Evolutionary conservation across 164 flowering plant species (phyloP).

Genomic region (Liquidambar formosana): DNA sequence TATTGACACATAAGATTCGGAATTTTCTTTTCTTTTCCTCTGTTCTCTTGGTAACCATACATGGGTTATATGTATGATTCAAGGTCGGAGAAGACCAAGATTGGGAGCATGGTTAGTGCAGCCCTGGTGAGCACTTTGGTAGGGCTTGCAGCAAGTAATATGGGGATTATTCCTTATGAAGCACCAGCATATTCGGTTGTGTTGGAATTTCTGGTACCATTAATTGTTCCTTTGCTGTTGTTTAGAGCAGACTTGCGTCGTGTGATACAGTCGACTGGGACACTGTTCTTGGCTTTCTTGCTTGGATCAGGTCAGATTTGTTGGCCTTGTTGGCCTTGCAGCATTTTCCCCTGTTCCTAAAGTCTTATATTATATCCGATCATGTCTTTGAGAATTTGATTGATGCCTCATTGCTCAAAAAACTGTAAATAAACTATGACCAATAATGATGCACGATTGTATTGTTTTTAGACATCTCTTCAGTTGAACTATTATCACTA

Average conservation of each 20-base stretch:
- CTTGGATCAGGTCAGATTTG: slow-evolving; percentile 62
- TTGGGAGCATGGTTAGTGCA: slow-evolving; percentile 73
- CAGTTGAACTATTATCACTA: no score
- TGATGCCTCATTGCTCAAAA: no score
- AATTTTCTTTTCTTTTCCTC: not conserved
- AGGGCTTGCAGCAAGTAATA: slow-evolving; percentile 79
- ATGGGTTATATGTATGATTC: slow-evolving; percentile 7
- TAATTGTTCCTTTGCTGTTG: slow-evolving; percentile 70
- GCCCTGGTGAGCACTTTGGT: slow-evolving; percentile 75
- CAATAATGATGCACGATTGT: no score
- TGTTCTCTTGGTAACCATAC: not conserved
- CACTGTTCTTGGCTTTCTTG: slow-evolving; percentile 74
- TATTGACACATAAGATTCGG: not conserved
- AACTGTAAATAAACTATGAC: no score
- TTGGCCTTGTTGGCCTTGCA: not conserved
- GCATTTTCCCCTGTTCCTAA: no score
- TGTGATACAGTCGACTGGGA: slow-evolving; percentile 67
- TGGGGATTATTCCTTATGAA: slow-evolving; percentile 61
- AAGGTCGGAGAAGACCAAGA: slow-evolving; percentile 87
- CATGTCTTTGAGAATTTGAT: no score
- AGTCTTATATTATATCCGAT: no score
- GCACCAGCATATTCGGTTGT: slow-evolving; percentile 67
- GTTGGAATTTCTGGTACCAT: slow-evolving; percentile 60
- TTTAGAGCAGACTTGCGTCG: slow-evolving; percentile 76
- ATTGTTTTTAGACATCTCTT: no score